These are phyloP conservation scores for Strobilomyces dryophilus DNA, from an alignment of 768 basidiomycete genomes.

Conservation along the genomic window DNA sequence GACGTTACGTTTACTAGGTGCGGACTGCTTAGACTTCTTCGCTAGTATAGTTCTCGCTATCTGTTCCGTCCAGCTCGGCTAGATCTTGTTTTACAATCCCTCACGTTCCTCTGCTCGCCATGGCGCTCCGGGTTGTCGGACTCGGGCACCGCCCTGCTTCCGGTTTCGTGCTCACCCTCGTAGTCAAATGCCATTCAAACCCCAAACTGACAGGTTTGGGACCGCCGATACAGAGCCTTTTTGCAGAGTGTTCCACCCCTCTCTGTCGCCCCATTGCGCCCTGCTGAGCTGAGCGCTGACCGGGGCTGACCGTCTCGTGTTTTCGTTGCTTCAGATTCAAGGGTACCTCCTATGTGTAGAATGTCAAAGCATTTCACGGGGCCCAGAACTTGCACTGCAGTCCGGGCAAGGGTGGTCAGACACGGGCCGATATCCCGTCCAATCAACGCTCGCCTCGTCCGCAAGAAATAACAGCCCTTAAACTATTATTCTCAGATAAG, in stretches of 20 bases:
- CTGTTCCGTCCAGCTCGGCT: background rate
- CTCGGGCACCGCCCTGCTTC: background rate
- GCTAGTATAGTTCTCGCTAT: background rate
- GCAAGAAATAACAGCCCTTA: background rate
- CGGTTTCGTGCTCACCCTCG: too few species aligned
- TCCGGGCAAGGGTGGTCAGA: too few species aligned
- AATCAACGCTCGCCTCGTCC: background rate
- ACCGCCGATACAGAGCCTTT: background rate
- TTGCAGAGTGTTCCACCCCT: background rate
- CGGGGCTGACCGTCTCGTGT: background rate
- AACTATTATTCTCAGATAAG: background rate
- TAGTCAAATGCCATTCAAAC: background rate
- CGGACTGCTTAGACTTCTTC: background rate
- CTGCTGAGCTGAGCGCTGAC: background rate
- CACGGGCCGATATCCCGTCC: conserved; percentile 1
- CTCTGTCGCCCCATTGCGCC: background rate
- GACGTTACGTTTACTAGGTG: background rate
- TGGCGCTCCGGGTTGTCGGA: background rate
- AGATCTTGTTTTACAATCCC: background rate
- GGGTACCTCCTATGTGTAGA: too few species aligned
- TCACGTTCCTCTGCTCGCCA: background rate
- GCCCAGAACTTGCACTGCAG: too few species aligned
- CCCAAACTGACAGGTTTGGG: background rate
- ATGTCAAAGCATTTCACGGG: too few species aligned
- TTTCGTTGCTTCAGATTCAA: too few species aligned